Evolutionary conservation across 2,329 filamentous ascomycete species (phyloP).

Genomic region (Macrophomina tecta): DNA sequence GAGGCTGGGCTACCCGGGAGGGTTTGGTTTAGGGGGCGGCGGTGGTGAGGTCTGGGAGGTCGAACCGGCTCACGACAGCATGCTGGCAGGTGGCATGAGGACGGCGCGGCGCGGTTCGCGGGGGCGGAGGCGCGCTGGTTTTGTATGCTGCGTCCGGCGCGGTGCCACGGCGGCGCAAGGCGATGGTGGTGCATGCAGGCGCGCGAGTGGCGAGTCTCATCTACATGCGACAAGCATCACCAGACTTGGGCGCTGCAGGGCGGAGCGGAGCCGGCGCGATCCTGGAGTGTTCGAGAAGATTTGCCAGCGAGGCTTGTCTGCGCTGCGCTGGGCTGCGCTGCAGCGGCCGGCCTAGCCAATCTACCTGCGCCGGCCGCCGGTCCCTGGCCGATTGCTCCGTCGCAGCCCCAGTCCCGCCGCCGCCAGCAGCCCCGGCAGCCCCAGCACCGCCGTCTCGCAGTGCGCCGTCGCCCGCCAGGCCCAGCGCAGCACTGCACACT

Average conservation of each 20-base stretch:
- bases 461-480: background rate
- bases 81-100: slow-evolving; percentile 8
- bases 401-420: too few species aligned
- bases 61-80: slow-evolving; percentile 6
- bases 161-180: slow-evolving; percentile 12
- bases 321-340: background rate
- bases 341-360: background rate
- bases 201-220: slow-evolving; percentile 22
- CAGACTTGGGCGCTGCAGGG: slow-evolving; percentile 7
- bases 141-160: slow-evolving; percentile 23
- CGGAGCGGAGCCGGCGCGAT: slow-evolving; percentile 9
- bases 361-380: background rate
- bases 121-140: slow-evolving; percentile 18
- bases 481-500: background rate
- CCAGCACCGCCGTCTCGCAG: slow-evolving; percentile 4
- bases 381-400: background rate
- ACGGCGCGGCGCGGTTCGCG: slow-evolving; percentile 2
- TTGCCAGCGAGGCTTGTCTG: background rate
- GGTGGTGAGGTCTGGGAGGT: slow-evolving; percentile 8
- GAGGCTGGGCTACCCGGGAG: background rate
- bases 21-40: slow-evolving; percentile 18
- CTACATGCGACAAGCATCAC: slow-evolving; percentile 22
- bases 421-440: too few species aligned
- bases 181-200: slow-evolving; percentile 16
- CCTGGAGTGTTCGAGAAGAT: slow-evolving; percentile 12